phyloP scores from a whole-genome alignment of 805 yeast species.

The Myxozyma udenii region DNA sequence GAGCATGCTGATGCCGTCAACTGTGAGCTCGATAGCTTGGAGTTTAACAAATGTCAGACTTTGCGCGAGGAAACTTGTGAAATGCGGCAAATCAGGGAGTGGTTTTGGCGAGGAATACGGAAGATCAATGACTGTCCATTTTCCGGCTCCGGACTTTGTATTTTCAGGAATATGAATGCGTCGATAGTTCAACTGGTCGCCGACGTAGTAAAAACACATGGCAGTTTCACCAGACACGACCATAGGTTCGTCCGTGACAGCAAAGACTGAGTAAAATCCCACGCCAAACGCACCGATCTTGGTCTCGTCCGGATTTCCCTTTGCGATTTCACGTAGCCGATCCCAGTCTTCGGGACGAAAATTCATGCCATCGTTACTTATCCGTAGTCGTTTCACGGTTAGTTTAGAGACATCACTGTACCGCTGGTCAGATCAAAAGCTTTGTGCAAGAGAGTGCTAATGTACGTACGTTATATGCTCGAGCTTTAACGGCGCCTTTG shows the following conservation, averaged over 20 bases:
- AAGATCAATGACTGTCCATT: conserved; percentile 42
- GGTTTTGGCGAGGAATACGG: conserved; percentile 36
- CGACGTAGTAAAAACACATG: conserved; percentile 41
- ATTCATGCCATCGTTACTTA: conserved; percentile 40
- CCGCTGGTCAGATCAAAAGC: background rate
- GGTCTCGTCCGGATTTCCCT: conserved; percentile 45
- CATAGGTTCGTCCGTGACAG: conserved; percentile 76
- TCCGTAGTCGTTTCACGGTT: conserved; percentile 34
- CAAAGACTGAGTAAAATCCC: conserved; percentile 68
- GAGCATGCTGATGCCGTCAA: conserved; percentile 35
- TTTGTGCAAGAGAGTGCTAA: background rate
- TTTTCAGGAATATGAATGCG: conserved; percentile 25
- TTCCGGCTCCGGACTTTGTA: conserved; percentile 21
- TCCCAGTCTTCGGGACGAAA: conserved; percentile 42
- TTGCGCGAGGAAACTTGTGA: conserved; percentile 42
- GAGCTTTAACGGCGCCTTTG: conserved; percentile 14
- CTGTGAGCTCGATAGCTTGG: conserved; percentile 33
- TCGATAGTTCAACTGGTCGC: conserved; percentile 41
- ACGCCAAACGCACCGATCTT: conserved; percentile 47
- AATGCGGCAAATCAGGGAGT: conserved; percentile 38
- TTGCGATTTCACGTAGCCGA: conserved; percentile 42
- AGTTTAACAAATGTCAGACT: conserved; percentile 40
- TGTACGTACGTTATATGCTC: conserved; percentile 21
- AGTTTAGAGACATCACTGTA: conserved; percentile 24
- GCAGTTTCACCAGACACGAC: conserved; percentile 47